phyloP scores from a whole-genome alignment of 345 rosid genomes.

The Conringia planisiliqua region DNA sequence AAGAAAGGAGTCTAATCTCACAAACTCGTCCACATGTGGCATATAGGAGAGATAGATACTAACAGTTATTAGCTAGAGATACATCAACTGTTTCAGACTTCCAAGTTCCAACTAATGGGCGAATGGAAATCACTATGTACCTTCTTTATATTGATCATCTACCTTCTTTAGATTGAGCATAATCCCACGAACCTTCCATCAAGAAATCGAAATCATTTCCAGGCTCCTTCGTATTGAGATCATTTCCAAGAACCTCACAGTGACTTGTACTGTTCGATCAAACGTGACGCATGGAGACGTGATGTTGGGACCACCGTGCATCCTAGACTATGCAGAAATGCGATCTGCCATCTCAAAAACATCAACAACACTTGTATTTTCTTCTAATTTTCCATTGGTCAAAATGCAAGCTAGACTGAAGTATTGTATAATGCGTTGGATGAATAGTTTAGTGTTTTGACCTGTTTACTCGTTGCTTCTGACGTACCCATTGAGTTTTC shows the following conservation, averaged over 20 bases:
- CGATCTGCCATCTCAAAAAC: conserved; percentile 42
- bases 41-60: background rate
- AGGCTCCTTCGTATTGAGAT: background rate
- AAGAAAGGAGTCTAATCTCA: background rate
- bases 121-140: background rate
- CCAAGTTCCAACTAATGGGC: background rate
- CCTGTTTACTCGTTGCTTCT: conserved; percentile 85
- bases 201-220: conserved; percentile 13
- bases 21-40: background rate
- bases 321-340: conserved; percentile 74
- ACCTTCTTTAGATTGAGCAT: background rate
- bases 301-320: conserved; percentile 79
- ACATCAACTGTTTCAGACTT: background rate
- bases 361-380: background rate
- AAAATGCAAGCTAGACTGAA: background rate
- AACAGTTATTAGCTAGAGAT: background rate
- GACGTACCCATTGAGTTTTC: conserved; percentile 88
- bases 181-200: background rate
- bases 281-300: conserved; percentile 82
- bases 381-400: background rate
- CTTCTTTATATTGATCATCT: background rate
- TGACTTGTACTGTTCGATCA: conserved; percentile 90
- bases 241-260: conserved; percentile 35
- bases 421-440: background rate
- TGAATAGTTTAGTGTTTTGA: conserved; percentile 13